Evolutionary conservation across 1,284 basidiomycete genomes (phyloP).

Genomic region (Hypsizygus ulmarius): DNA sequence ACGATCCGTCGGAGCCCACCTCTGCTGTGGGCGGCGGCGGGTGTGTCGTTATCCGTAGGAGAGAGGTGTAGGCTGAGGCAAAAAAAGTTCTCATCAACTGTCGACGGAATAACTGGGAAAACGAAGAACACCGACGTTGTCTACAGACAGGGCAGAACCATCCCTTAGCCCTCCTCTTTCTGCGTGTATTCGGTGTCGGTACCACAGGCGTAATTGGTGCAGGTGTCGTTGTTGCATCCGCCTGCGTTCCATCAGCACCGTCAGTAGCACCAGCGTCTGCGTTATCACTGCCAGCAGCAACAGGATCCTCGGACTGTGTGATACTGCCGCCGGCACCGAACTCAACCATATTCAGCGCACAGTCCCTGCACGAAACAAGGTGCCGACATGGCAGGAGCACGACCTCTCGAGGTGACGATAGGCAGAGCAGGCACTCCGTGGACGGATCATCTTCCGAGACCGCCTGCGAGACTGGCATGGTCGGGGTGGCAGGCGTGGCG

Average conservation of each 20-base stretch:
- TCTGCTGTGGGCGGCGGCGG: conserved; percentile 48
- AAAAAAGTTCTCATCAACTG: conserved; percentile 7
- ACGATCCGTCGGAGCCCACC: conserved; percentile 24
- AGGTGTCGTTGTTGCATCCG: conserved; percentile 14
- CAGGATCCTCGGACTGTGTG: conserved; percentile 52
- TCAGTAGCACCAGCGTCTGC: conserved; percentile 17
- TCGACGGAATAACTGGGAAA: conserved; percentile 1
- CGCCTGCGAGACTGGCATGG: conserved; percentile 22
- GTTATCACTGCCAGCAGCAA: conserved; percentile 16
- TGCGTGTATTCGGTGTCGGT: conserved; percentile 31
- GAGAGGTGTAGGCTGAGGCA: conserved; percentile 75
- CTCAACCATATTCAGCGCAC: conserved; percentile 92
- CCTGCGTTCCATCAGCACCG: conserved; percentile 9
- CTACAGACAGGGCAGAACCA: conserved; percentile 95
- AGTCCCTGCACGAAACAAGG: conserved; percentile 88
- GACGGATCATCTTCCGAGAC: conserved; percentile 66
- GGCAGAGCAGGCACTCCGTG: conserved; percentile 85
- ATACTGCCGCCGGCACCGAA: conserved; percentile 89
- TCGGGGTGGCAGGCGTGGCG: conserved; percentile 29
- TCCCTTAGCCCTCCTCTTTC: conserved; percentile 89
- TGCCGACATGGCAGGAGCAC: conserved; percentile 88
- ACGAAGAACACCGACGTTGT: conserved; percentile 49
- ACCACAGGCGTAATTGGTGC: conserved; percentile 18
- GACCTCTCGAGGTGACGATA: conserved; percentile 83
- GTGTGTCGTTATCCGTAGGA: conserved; percentile 78